Percentiles rank a stretch among this genome's conserved stretches.
These are phyloP conservation scores for Exophiala spinifera DNA, from an alignment of 2,329 filamentous ascomycete genomes.

Conservation along the genomic window DNA sequence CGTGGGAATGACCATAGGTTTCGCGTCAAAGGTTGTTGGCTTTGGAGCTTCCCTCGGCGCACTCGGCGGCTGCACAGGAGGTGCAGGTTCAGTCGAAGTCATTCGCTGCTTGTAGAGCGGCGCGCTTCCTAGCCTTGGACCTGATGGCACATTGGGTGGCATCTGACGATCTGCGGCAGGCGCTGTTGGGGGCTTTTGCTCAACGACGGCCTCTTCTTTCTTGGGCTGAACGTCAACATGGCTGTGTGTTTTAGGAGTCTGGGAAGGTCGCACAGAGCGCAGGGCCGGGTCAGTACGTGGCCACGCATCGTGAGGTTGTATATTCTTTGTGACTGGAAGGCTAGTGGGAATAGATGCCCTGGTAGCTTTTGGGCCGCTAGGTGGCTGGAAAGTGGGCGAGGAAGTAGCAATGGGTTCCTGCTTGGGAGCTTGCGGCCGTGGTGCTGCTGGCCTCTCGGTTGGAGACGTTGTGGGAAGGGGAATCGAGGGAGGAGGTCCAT, in stretches of 20 bases:
- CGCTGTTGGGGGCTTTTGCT: conserved; percentile 12
- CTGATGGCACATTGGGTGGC: conserved; percentile 28
- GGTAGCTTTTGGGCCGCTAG: conserved; percentile 46
- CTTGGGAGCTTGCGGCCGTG: conserved; percentile 14
- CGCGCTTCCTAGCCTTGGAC: conserved; percentile 20
- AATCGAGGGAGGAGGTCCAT: conserved; percentile 28
- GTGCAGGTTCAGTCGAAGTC: conserved; percentile 20
- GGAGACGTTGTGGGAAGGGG: conserved; percentile 21
- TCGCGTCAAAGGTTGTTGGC: conserved; percentile 11
- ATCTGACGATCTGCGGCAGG: conserved; percentile 18
- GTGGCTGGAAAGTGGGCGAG: conserved; percentile 35
- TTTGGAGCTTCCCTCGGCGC: conserved; percentile 15
- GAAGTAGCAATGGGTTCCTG: conserved; percentile 5
- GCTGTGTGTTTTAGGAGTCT: conserved; percentile 4
- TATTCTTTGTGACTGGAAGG: conserved; percentile 11
- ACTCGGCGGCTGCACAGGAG: conserved; percentile 14
- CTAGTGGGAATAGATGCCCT: conserved; percentile 25
- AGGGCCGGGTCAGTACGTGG: conserved; percentile 15
- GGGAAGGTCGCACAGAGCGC: conserved; percentile 16
- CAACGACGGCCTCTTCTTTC: conserved; percentile 18
- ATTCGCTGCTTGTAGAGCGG: conserved; percentile 23
- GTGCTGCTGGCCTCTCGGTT: conserved; percentile 13
- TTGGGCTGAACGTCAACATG: conserved; percentile 15
- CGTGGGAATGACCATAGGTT: conserved; percentile 20
- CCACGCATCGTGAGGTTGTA: conserved; percentile 16